These are phyloP conservation scores for Cylindrotheca closterium DNA, from an alignment of 108 stramenopile species.

Conservation along the genomic window DNA sequence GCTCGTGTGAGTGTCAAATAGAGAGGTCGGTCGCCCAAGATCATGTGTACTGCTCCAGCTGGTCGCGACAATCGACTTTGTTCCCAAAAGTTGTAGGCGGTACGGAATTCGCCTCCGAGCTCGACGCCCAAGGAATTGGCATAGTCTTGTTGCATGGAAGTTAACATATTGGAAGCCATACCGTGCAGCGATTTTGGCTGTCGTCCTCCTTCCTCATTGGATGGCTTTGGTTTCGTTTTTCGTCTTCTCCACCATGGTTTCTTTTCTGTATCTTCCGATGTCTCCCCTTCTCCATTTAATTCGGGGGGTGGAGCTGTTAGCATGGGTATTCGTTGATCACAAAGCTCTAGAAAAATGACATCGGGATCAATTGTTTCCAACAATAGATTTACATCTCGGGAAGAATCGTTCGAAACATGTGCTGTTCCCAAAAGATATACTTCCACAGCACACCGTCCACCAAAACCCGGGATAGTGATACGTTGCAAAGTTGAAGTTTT, in stretches of 20 bases:
- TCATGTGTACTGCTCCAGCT: conserved; percentile 32
- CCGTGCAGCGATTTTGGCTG: conserved; percentile 15
- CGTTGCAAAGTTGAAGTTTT: conserved; percentile 36
- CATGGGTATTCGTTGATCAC: conserved; percentile 69
- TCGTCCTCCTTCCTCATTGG: conserved; percentile 11
- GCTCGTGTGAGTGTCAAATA: conserved; percentile 64
- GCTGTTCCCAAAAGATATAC: conserved; percentile 79
- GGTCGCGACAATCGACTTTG: conserved; percentile 6
- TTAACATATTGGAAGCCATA: conserved; percentile 41
- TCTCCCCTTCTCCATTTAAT: not conserved
- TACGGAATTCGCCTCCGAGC: conserved; percentile 78
- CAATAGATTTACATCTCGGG: conserved; percentile 58
- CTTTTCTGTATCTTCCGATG: conserved; percentile 3
- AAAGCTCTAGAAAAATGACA: conserved; percentile 78
- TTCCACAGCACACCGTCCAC: conserved; percentile 23
- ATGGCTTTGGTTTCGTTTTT: conserved; percentile 20
- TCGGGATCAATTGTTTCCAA: conserved; percentile 66
- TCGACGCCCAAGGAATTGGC: conserved; percentile 78
- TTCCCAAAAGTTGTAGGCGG: conserved; percentile 59
- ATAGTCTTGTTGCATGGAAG: conserved; percentile 77
- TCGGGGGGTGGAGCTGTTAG: conserved; percentile 27
- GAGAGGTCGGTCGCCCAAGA: conserved; percentile 83
- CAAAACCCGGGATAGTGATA: conserved; percentile 26
- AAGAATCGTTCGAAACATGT: conserved; percentile 78
- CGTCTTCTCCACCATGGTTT: conserved; percentile 16